Evolutionary conservation across 2,329 filamentous ascomycete genomes (phyloP), one percentile per base, ranked within the genome.

Genomic region (Dichotomopilus funicola): DNA sequence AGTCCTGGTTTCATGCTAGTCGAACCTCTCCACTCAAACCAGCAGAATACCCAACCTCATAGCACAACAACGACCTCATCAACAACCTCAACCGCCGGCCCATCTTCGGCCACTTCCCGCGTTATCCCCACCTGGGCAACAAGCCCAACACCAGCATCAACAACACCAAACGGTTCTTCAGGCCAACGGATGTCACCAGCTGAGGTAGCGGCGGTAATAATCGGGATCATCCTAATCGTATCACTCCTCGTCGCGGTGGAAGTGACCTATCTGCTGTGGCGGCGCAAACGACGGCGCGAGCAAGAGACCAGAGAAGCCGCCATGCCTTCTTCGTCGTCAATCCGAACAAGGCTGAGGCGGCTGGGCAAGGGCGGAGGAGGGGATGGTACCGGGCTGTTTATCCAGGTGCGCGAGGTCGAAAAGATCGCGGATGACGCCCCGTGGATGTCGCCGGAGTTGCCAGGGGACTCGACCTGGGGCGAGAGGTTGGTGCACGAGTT

Each of bases 1-100:
- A 59, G 57, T n/a, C 59, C 59, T 6, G 59, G 47, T 3, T 61
- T 61, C 42, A 40, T 59, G n/a, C 49, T 61, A 40, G 13, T 54
- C 34, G 19, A 40, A 27, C 27, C 46, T 11, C 19, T 27, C 19
- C 19, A 27, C 19, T 12, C 34, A 6, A 8, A 45, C 44, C 46
- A 33, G 12, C 27, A 41, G 11, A 35, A 51, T 6, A 45, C 7
- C 7, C 33, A 19, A 19, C 35, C 13, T 13, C 40, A 6, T 1
- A 42, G 40, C 40, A 42, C 40, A 11, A 38, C 40, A 19, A 38
- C 43, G 34, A 49, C 43, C 34, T 36, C 19, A 13, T 13, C 35
- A 41, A 36, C 54, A 3, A 12, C 43, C 38, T 46, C 46, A 5
- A 9, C 46, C 10, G 48, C 53, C 5, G 7, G 53, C 27, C 13